These are phyloP conservation scores for Cyberlindnera misumaiensis DNA, from an alignment of 805 yeast species.

Conservation along the genomic window DNA sequence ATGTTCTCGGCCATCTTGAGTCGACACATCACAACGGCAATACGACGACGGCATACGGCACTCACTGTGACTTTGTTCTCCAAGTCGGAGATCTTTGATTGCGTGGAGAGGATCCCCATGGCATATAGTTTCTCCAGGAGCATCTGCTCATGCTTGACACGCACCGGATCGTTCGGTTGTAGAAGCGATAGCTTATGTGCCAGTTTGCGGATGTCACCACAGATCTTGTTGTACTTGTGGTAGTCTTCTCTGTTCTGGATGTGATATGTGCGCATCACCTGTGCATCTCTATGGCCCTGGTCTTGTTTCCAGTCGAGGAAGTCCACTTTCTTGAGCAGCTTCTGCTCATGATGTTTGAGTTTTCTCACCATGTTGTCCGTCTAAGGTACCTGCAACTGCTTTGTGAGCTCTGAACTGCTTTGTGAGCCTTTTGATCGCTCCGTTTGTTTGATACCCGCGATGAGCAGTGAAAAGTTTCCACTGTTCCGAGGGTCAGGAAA, in stretches of 20 bases:
- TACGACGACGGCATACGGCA: conserved; percentile 84
- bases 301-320: conserved; percentile 98
- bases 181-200: conserved; percentile 81
- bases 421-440: not conserved
- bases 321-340: conserved; percentile 89
- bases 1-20: conserved; percentile 89
- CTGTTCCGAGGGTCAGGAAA: too few relatives aligned
- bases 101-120: conserved; percentile 87
- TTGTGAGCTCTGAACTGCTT: not conserved
- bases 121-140: conserved; percentile 79
- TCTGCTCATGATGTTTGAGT: conserved; percentile 92
- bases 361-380: conserved; percentile 78
- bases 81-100: conserved; percentile 82
- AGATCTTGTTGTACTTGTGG: conserved; percentile 84
- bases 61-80: conserved; percentile 91
- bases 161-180: conserved; percentile 80
- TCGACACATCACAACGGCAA: conserved; percentile 92
- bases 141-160: conserved; percentile 83
- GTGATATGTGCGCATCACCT: conserved; percentile 91
- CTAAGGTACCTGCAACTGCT: too few relatives aligned
- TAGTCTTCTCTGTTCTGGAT: conserved; percentile 94
- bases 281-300: conserved; percentile 90
- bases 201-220: conserved; percentile 85
- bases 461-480: conserved; percentile 1
- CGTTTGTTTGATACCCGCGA: too few relatives aligned